Evolutionary conservation across 495 filamentous ascomycete genomes (phyloP).

Genomic region (Xylaria cubensis): DNA sequence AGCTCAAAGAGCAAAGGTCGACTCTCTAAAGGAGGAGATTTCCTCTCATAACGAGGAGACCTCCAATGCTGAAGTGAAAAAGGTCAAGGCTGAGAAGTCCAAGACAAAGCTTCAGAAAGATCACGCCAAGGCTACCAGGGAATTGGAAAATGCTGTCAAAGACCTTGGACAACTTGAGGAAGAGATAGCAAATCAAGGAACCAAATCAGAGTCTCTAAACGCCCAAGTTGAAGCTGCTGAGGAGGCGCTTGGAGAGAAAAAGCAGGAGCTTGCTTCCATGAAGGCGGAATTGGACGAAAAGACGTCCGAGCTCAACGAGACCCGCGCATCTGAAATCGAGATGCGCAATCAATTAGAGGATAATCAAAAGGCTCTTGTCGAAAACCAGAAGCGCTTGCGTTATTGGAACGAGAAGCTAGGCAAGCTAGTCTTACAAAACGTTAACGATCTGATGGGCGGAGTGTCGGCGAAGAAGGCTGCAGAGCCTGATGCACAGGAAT

Average conservation of each 20-base stretch:
- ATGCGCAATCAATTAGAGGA: slow-evolving; percentile 98
- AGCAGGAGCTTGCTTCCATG: slow-evolving; percentile 75
- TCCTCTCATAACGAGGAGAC: slow-evolving; percentile 78
- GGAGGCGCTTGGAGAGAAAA: slow-evolving; percentile 79
- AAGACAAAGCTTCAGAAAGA: slow-evolving; percentile 86
- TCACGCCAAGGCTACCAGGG: slow-evolving; percentile 72
- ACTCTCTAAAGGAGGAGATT: slow-evolving; percentile 87
- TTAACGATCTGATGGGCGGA: slow-evolving; percentile 70
- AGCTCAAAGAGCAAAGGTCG: slow-evolving; percentile 91
- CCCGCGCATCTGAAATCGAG: slow-evolving; percentile 89
- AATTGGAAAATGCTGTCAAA: slow-evolving; percentile 70
- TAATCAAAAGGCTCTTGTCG: slow-evolving; percentile 84
- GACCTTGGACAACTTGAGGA: slow-evolving; percentile 78
- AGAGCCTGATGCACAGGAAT: slow-evolving; percentile 28
- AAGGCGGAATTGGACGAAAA: slow-evolving; percentile 89
- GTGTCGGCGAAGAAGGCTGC: slow-evolving; percentile 39
- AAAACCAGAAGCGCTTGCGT: slow-evolving; percentile 82
- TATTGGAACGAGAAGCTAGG: slow-evolving; percentile 90
- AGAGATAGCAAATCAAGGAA: slow-evolving; percentile 77
- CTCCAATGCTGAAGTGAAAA: slow-evolving; percentile 81
- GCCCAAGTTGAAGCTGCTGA: slow-evolving; percentile 85
- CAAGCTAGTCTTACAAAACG: slow-evolving; percentile 79
- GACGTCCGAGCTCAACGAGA: slow-evolving; percentile 86
- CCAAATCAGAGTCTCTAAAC: slow-evolving; percentile 72
- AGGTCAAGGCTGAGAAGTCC: slow-evolving; percentile 91